phyloP scores from a whole-genome alignment of 2,329 filamentous ascomycete species.

The Berkeleyomyces basicola region DNA sequence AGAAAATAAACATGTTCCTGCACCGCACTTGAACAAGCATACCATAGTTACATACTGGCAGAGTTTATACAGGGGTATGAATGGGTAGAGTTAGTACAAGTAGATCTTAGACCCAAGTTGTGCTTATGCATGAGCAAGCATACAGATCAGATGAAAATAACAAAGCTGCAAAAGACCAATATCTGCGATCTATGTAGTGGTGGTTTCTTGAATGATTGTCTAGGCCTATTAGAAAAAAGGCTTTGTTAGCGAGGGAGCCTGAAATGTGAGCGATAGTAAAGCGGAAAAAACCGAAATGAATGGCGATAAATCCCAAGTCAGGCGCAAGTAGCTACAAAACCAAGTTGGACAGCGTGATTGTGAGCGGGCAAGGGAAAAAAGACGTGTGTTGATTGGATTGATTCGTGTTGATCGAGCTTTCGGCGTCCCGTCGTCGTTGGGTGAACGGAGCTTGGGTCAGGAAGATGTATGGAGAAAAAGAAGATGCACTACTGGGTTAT shows the following conservation, averaged over 20 bases:
- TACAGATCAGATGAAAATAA: neutral
- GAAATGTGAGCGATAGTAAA: neutral
- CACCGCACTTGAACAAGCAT: too few relatives aligned
- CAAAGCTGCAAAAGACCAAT: neutral
- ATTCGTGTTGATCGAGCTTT: neutral
- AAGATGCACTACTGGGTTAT: neutral
- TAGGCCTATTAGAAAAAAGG: neutral
- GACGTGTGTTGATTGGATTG: neutral
- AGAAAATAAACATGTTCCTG: neutral
- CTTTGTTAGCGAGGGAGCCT: neutral
- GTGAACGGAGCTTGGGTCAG: slow-evolving; percentile 1
- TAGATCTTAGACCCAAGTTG: neutral
- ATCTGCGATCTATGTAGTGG: neutral
- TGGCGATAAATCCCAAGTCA: neutral
- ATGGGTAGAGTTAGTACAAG: neutral
- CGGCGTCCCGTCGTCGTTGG: neutral
- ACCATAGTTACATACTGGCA: too few relatives aligned
- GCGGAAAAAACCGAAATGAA: neutral
- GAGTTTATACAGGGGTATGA: neutral
- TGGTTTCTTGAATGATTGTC: too few relatives aligned
- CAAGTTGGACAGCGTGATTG: neutral
- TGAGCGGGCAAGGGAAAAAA: neutral
- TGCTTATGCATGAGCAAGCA: neutral
- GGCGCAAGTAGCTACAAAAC: neutral
- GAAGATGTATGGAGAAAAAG: neutral